These are phyloP conservation scores for Gnaphalium uliginosum DNA, from an alignment of 129 eudicot genomes.

Conservation along the genomic window DNA sequence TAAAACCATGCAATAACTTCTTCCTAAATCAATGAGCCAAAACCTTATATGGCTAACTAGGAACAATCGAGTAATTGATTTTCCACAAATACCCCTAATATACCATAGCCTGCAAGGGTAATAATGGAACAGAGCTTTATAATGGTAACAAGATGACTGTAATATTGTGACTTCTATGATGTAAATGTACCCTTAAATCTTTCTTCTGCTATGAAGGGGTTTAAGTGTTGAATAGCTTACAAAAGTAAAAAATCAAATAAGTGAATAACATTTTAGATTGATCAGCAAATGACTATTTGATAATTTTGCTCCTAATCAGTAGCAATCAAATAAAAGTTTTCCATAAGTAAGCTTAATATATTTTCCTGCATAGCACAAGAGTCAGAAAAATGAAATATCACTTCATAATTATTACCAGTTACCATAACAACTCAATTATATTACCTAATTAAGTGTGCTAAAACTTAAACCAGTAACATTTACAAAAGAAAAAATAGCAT, in stretches of 20 bases:
- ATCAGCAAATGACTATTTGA: not conserved
- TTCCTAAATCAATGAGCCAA: not conserved
- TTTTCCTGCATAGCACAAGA: not conserved
- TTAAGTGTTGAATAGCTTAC: not conserved
- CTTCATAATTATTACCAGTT: not conserved
- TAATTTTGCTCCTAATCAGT: slow-evolving; percentile 10
- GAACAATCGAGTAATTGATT: not conserved
- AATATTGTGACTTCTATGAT: not conserved
- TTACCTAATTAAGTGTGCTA: not conserved
- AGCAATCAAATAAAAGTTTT: slow-evolving; percentile 7
- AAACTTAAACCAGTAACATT: no score
- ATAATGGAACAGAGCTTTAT: not conserved
- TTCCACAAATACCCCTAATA: not conserved
- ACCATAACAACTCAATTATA: not conserved
- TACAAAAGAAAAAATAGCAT: not conserved
- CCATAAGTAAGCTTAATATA: slow-evolving; percentile 1
- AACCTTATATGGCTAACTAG: not conserved
- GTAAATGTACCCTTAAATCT: not conserved
- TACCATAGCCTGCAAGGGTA: slow-evolving; percentile 10
- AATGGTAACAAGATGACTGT: slow-evolving; percentile 5
- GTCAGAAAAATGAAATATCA: slow-evolving; percentile 6
- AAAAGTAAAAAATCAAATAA: not conserved
- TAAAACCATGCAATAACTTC: not conserved
- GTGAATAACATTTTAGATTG: not conserved
- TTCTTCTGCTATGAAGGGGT: not conserved